phyloP scores from a whole-genome alignment of 169 alveolate species.

The Plasmodium adleri region DNA sequence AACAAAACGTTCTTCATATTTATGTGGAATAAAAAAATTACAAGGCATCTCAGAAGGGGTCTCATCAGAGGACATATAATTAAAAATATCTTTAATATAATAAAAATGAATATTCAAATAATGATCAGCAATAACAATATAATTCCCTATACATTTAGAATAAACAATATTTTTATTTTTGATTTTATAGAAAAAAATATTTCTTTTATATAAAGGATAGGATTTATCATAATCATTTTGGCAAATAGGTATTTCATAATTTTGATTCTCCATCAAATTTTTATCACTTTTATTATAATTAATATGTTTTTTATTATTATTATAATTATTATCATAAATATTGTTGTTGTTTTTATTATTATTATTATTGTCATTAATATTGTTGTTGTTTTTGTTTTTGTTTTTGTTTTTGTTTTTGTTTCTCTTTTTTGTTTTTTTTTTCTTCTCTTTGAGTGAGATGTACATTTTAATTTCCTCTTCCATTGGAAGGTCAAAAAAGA shows the following conservation, averaged over 20 bases:
- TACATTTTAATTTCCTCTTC: not conserved
- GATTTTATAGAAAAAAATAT: constrained; percentile 5
- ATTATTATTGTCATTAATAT: too few relatives aligned
- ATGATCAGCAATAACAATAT: constrained; percentile 27
- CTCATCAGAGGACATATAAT: not conserved
- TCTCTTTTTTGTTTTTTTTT: too few relatives aligned
- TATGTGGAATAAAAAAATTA: not conserved
- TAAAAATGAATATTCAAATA: constrained; percentile 23
- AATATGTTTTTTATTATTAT: not conserved
- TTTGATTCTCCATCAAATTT: too few relatives aligned
- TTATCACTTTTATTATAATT: too few relatives aligned
- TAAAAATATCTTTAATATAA: constrained; percentile 23
- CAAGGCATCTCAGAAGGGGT: not conserved
- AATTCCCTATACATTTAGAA: constrained; percentile 46
- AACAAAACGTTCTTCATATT: not conserved
- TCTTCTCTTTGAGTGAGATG: too few relatives aligned
- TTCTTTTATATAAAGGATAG: not conserved
- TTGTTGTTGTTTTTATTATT: too few relatives aligned
- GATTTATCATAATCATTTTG: too few relatives aligned
- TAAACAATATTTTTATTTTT: constrained; percentile 8
- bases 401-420: too few relatives aligned
- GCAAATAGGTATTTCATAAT: too few relatives aligned
- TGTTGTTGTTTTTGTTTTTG: too few relatives aligned
- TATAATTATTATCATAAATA: not conserved
- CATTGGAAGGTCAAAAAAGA: constrained; percentile 16